Percentiles rank a stretch among this genome's conserved stretches.
Conservation (phyloP, 805 yeast genomes). For the Tetrapisispora arboricola region DNA sequence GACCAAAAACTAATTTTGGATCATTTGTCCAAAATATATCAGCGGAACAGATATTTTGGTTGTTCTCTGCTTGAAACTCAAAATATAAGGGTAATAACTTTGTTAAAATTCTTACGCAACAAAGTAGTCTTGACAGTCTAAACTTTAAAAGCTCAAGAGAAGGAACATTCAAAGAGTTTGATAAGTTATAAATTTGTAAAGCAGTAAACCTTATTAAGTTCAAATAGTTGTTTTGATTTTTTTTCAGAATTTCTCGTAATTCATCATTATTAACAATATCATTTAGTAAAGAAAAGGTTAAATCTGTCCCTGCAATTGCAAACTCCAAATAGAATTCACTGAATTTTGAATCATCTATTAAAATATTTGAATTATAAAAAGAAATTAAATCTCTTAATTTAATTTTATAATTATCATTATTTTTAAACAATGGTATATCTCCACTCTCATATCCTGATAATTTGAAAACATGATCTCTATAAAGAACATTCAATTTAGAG, state of each 20-base stretch:
- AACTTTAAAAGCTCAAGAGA: constrained; percentile 5
- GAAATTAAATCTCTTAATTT: constrained; percentile 10
- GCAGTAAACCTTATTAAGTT: constrained; percentile 38
- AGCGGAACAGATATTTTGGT: constrained; percentile 21
- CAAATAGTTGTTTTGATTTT: constrained; percentile 39
- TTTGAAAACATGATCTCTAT: constrained; percentile 39
- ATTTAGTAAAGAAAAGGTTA: constrained; percentile 20
- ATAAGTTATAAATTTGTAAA: constrained; percentile 24
- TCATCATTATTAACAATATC: constrained; percentile 48
- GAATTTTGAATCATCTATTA: constrained; percentile 34
- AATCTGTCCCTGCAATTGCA: constrained; percentile 7
- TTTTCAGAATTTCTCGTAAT: constrained; percentile 30
- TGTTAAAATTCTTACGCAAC: constrained; percentile 55
- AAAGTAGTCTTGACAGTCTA: constrained; percentile 33
- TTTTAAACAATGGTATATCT: neutral
- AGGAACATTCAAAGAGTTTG: constrained; percentile 10
- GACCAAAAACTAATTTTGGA: constrained; percentile 4
- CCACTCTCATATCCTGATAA: constrained; percentile 7
- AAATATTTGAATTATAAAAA: constrained; percentile 27
- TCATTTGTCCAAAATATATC: constrained; percentile 16
- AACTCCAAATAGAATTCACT: constrained; percentile 21
- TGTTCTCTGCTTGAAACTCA: constrained; percentile 34
- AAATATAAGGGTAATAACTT: constrained; percentile 56
- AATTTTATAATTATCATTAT: neutral
- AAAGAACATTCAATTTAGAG: constrained; percentile 42